These are phyloP conservation scores for Coriaria nepalensis DNA, from an alignment of 306 rosid genomes.

Conservation along the genomic window DNA sequence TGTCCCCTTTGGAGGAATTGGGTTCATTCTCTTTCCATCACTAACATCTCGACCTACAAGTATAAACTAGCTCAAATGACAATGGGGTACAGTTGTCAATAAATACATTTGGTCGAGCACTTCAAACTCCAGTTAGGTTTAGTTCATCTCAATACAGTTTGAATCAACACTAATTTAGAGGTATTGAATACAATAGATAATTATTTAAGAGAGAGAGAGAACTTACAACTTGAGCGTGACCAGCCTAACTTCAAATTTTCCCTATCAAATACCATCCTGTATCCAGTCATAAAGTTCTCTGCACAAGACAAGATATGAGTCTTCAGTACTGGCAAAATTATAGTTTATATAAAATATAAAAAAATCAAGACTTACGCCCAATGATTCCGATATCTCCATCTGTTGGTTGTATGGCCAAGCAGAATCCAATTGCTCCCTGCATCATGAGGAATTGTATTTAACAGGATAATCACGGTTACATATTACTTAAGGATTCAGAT, in stretches of 20 bases:
- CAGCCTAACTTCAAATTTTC: conserved; percentile 66
- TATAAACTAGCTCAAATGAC: conserved; percentile 6
- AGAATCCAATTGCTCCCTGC: conserved; percentile 68
- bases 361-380: conserved; percentile 56
- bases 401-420: conserved; percentile 67
- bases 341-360: neutral
- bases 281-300: conserved; percentile 88
- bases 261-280: conserved; percentile 78
- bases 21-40: conserved; percentile 40
- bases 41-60: conserved; percentile 68
- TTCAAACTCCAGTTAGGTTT: neutral
- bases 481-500: too few species aligned
- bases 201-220: conserved; percentile 11
- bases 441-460: neutral
- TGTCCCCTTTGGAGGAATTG: conserved; percentile 31
- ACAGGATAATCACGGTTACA: neutral
- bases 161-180: neutral
- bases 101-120: neutral
- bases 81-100: neutral
- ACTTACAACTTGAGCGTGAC: conserved; percentile 82
- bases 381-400: conserved; percentile 66
- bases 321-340: neutral
- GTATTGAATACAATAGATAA: neutral
- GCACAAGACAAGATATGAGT: conserved; percentile 16
- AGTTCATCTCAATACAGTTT: neutral